Conservation (phyloP, 2,329 filamentous ascomycete species). For the Daldinia sp. region DNA sequence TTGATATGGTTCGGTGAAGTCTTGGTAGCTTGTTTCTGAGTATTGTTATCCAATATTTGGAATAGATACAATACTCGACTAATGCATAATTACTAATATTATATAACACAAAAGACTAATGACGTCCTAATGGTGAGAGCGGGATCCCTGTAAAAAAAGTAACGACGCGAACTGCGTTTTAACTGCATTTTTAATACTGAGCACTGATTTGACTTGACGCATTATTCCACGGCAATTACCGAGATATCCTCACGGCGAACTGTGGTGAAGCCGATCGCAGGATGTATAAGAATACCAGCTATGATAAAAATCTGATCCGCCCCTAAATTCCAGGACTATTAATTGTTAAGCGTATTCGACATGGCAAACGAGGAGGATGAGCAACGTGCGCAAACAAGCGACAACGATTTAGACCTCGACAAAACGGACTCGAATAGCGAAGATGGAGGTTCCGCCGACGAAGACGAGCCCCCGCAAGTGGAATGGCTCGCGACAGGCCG, state of each 20-base stretch:
- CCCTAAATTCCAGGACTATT: not conserved
- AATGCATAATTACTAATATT: not conserved
- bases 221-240: not conserved
- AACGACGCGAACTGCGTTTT: not conserved
- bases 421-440: constrained; percentile 55
- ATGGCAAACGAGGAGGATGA: constrained; percentile 58
- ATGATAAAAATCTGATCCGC: not conserved
- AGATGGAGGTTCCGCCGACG: constrained; percentile 52
- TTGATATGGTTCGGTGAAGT: too few species aligned
- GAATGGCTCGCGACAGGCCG: constrained; percentile 82
- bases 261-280: not conserved
- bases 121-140: not conserved
- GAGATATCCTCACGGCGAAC: not conserved
- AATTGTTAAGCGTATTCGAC: constrained; percentile 53
- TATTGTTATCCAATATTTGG: not conserved
- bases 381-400: constrained; percentile 55
- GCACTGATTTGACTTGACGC: not conserved
- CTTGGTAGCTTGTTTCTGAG: too few species aligned
- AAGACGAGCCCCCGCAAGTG: constrained; percentile 54
- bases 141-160: constrained; percentile 7
- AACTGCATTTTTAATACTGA: not conserved
- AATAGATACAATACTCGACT: not conserved
- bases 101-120: not conserved
- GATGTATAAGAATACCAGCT: constrained; percentile 7
- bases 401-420: constrained; percentile 49